Evolutionary conservation across 2,329 filamentous ascomycete genomes (phyloP).

Genomic region (Xylaria sp.): DNA sequence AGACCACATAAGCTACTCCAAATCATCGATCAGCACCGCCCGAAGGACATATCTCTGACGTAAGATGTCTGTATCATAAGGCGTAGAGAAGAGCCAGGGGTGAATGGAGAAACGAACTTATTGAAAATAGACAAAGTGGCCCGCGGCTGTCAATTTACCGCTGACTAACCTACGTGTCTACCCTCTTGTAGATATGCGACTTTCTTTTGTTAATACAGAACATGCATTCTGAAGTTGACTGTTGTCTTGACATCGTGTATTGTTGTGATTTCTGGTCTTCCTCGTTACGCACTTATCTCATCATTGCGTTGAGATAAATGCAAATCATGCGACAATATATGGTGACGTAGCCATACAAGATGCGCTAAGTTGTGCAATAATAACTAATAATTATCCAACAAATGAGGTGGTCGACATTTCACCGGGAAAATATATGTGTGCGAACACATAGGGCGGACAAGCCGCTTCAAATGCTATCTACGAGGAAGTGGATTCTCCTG

Average conservation of each 20-base stretch:
- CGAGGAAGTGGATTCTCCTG: constrained; percentile 12
- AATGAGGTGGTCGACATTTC: background rate
- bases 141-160: constrained; percentile 29
- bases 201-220: constrained; percentile 38
- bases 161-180: constrained; percentile 28
- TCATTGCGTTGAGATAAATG: background rate
- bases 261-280: background rate
- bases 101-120: constrained; percentile 9
- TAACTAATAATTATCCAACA: background rate
- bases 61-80: constrained; percentile 12
- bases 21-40: constrained; percentile 5
- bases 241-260: background rate
- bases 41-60: background rate
- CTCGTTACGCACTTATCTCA: background rate
- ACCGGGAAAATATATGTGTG: background rate
- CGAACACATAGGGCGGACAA: background rate
- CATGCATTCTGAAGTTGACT: constrained; percentile 5
- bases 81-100: background rate
- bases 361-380: background rate
- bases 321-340: background rate
- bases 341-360: background rate
- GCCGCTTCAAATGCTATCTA: constrained; percentile 21
- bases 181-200: constrained; percentile 39
- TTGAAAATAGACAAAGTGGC: constrained; percentile 32
- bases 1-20: constrained; percentile 59